Percentiles rank a stretch among this genome's conserved stretches.
phyloP scores from a whole-genome alignment of 441 rosid species.

The Erysimum cheiri region DNA sequence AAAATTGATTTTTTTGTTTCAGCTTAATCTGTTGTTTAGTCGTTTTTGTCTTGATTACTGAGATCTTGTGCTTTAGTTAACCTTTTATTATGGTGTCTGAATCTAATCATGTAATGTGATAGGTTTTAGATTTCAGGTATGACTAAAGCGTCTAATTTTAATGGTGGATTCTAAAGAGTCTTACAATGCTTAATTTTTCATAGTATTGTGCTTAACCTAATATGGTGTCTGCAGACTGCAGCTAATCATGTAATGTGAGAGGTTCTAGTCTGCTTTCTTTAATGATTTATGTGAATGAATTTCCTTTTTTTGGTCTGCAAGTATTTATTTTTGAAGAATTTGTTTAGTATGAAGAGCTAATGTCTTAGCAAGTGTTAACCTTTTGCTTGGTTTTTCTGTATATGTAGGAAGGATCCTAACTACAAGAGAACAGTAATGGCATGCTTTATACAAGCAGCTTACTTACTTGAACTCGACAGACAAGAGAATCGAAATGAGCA shows the following conservation, averaged over 20 bases:
- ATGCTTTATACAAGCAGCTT: slow-evolving; percentile 92
- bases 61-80: background rate
- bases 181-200: background rate
- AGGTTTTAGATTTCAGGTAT: too few species aligned
- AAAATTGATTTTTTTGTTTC: background rate
- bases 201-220: background rate
- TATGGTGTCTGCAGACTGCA: slow-evolving; percentile 9
- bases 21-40: slow-evolving; percentile 16
- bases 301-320: background rate
- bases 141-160: too few species aligned
- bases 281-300: background rate
- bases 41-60: background rate
- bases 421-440: slow-evolving; percentile 86
- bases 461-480: slow-evolving; percentile 87
- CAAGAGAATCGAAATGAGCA: slow-evolving; percentile 75
- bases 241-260: slow-evolving; percentile 20
- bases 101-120: too few species aligned
- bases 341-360: background rate
- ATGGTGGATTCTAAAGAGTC: too few species aligned
- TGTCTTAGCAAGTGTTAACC: background rate
- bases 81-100: too few species aligned
- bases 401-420: slow-evolving; percentile 77
- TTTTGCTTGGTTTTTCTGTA: slow-evolving; percentile 5
- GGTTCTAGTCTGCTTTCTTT: background rate
- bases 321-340: background rate